Evolutionary conservation across 805 yeast genomes (phyloP).

Genomic region (Kodamaea jinghongensis): DNA sequence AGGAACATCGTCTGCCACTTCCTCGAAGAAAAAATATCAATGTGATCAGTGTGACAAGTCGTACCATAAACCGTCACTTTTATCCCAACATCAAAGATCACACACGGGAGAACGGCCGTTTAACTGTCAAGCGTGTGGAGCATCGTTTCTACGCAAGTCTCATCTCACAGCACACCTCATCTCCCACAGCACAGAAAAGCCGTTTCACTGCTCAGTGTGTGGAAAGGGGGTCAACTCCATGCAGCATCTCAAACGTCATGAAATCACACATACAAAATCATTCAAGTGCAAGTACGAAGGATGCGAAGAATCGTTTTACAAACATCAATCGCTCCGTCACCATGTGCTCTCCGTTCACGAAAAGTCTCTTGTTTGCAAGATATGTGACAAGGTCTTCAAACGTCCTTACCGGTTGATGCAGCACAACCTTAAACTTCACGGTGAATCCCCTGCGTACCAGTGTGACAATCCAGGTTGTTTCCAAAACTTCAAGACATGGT

Average conservation of each 20-base stretch:
- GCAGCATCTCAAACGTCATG: slow-evolving; percentile 85
- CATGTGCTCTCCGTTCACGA: slow-evolving; percentile 68
- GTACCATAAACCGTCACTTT: slow-evolving; percentile 75
- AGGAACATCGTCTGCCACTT: slow-evolving; percentile 3
- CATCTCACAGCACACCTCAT: slow-evolving; percentile 74
- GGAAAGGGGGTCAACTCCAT: slow-evolving; percentile 76
- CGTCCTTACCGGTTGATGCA: slow-evolving; percentile 63
- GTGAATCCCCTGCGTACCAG: slow-evolving; percentile 50
- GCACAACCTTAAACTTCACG: slow-evolving; percentile 68
- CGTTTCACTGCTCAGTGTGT: slow-evolving; percentile 70
- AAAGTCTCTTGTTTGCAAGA: slow-evolving; percentile 50
- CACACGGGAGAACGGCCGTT: slow-evolving; percentile 83
- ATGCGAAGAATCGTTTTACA: slow-evolving; percentile 68
- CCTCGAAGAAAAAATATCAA: slow-evolving; percentile 46
- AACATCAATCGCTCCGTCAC: slow-evolving; percentile 71
- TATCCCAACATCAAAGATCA: slow-evolving; percentile 77
- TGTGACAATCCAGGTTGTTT: slow-evolving; percentile 66
- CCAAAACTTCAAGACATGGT: slow-evolving; percentile 64
- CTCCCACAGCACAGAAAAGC: slow-evolving; percentile 63
- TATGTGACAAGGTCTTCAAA: slow-evolving; percentile 62
- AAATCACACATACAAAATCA: slow-evolving; percentile 69
- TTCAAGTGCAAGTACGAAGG: slow-evolving; percentile 58
- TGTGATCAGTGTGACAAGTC: slow-evolving; percentile 71
- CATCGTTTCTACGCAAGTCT: slow-evolving; percentile 70
- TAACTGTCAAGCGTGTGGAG: slow-evolving; percentile 59